A percentile compares a stretch with the other conserved stretches of the same genome.
phyloP scores from a whole-genome alignment of 495 filamentous ascomycete species.

The Penicillium cinerascens region DNA sequence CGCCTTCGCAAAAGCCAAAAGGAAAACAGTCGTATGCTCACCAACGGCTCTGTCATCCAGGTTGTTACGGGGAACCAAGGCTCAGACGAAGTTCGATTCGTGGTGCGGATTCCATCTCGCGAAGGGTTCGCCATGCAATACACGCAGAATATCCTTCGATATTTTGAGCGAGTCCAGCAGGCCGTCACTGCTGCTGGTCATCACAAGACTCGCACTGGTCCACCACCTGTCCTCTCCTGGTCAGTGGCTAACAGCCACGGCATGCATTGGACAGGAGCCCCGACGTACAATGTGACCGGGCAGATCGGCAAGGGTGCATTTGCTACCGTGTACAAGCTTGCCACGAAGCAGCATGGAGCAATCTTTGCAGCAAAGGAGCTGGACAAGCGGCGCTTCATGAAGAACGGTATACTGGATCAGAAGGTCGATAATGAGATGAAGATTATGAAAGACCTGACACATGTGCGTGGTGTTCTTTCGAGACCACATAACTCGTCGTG shows the following conservation, averaged over 20 bases:
- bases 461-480: conserved; percentile 54
- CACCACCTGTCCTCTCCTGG: conserved; percentile 31
- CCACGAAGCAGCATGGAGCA: conserved; percentile 71
- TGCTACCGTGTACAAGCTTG: conserved; percentile 83
- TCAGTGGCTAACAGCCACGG: conserved; percentile 45
- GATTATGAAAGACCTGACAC: conserved; percentile 79
- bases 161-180: conserved; percentile 41
- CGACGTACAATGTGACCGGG: conserved; percentile 75
- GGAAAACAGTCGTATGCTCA: conserved; percentile 59
- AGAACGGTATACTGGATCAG: conserved; percentile 76
- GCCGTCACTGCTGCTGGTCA: conserved; percentile 21
- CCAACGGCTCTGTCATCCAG: conserved; percentile 67
- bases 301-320: conserved; percentile 90
- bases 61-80: conserved; percentile 53
- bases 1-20: conserved; percentile 52
- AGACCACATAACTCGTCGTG: no score
- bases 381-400: conserved; percentile 84
- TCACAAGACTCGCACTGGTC: conserved; percentile 22
- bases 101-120: conserved; percentile 77
- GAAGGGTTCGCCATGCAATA: conserved; percentile 59
- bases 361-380: conserved; percentile 89
- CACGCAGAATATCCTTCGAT: conserved; percentile 53
- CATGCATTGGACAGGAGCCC: conserved; percentile 77
- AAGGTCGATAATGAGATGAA: conserved; percentile 93
- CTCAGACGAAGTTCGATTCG: conserved; percentile 62